Evolutionary conservation across 805 yeast genomes (phyloP).

Genomic region (Zygotorulaspora danielsina): DNA sequence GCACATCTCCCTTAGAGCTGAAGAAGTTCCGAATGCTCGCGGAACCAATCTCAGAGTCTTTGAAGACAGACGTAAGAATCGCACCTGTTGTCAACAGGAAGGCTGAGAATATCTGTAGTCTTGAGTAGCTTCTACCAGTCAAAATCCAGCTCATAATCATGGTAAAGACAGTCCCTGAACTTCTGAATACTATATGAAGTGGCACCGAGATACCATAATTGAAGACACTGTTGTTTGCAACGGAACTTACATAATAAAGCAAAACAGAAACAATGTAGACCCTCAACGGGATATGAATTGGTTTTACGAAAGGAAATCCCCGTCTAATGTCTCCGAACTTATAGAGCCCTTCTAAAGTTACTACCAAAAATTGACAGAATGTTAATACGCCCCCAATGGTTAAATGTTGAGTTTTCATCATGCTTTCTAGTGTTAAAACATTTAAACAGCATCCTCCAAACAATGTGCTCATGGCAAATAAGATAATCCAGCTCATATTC

Average conservation of each 20-base stretch:
- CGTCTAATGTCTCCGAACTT: constrained; percentile 35
- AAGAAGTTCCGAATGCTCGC: background rate
- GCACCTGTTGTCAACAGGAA: constrained; percentile 53
- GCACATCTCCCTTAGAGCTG: background rate
- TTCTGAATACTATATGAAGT: constrained; percentile 60
- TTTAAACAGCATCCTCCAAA: constrained; percentile 75
- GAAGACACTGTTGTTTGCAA: constrained; percentile 56
- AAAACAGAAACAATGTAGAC: constrained; percentile 46
- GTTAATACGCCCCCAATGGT: constrained; percentile 52
- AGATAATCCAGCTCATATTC: constrained; percentile 9
- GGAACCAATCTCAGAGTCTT: constrained; percentile 27
- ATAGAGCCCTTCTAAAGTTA: constrained; percentile 43
- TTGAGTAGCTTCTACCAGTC: constrained; percentile 44
- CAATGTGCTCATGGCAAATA: constrained; percentile 36
- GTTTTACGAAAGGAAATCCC: constrained; percentile 33
- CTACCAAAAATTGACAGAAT: constrained; percentile 51
- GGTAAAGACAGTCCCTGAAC: constrained; percentile 59
- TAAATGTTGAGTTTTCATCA: constrained; percentile 37
- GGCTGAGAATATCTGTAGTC: constrained; percentile 48
- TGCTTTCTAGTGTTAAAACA: constrained; percentile 56
- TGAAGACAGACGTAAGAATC: constrained; percentile 39
- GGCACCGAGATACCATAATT: constrained; percentile 58
- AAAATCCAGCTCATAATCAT: constrained; percentile 51
- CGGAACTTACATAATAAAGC: constrained; percentile 48
- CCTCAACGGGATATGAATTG: constrained; percentile 40